Conservation (phyloP, 441 rosid genomes). For the Melastoma candidum region DNA sequence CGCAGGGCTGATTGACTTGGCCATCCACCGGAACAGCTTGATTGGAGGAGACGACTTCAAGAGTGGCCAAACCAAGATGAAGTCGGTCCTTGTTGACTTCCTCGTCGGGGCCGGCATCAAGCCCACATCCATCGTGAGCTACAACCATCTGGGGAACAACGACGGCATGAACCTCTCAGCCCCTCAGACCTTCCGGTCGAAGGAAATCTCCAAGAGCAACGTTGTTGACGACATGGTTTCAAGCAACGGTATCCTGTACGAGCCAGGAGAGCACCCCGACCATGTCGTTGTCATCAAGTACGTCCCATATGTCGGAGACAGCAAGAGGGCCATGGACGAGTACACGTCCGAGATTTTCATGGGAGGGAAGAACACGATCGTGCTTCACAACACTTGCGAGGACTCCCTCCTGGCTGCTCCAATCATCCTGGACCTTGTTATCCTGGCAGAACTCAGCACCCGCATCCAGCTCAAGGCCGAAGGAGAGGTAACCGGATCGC, state of each 20-base stretch:
- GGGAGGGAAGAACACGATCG: slow-evolving; percentile 91
- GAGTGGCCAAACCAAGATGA: slow-evolving; percentile 99
- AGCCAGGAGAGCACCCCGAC: slow-evolving; percentile 94
- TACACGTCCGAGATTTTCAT: slow-evolving; percentile 94
- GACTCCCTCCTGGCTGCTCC: slow-evolving; percentile 98
- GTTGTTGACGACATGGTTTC: slow-evolving; percentile 97
- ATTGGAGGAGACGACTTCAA: slow-evolving; percentile 98
- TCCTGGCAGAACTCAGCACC: slow-evolving; percentile 86
- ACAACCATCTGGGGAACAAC: slow-evolving; percentile 95
- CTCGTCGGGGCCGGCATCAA: slow-evolving; percentile 97
- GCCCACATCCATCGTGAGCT: slow-evolving; percentile 97
- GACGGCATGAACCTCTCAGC: slow-evolving; percentile 98
- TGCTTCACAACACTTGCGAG: slow-evolving; percentile 88
- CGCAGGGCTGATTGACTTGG: slow-evolving; percentile 79
- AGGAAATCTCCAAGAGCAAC: slow-evolving; percentile 92
- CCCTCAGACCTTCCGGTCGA: slow-evolving; percentile 88
- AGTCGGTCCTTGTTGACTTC: slow-evolving; percentile 88
- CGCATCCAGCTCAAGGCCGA: slow-evolving; percentile 84
- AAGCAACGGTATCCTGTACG: slow-evolving; percentile 79
- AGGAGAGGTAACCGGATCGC: slow-evolving; percentile 47
- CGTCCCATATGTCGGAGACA: slow-evolving; percentile 75
- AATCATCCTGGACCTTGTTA: slow-evolving; percentile 87
- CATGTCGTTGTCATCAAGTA: slow-evolving; percentile 87
- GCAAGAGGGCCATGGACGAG: slow-evolving; percentile 99
- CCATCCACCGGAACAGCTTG: slow-evolving; percentile 69